Percentiles rank a stretch among this genome's conserved stretches.
Conservation (phyloP, 257 asterid species). For the Solanum pimpinellifolium region DNA sequence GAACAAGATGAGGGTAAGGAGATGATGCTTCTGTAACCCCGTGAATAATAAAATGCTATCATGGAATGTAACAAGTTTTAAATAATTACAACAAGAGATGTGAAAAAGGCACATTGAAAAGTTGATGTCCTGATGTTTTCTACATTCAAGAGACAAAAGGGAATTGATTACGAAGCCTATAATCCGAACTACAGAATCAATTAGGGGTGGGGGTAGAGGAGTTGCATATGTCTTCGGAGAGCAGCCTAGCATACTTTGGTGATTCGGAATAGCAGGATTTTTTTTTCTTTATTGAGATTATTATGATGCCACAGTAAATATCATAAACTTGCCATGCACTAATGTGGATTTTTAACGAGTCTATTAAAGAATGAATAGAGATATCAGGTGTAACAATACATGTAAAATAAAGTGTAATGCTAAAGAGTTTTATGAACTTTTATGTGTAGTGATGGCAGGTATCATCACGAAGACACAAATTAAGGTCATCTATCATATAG, state of each 20-base stretch:
- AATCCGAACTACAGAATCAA: not conserved
- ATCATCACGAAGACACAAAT: not conserved
- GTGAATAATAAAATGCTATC: not conserved
- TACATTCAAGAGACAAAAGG: not conserved
- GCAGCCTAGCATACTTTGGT: not conserved
- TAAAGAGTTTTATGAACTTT: not conserved
- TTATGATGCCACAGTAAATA: not conserved
- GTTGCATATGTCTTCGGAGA: not conserved
- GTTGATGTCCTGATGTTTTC: not conserved
- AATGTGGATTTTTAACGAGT: not conserved
- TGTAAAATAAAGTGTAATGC: not conserved
- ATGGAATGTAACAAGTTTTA: not conserved
- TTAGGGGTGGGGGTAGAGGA: not conserved
- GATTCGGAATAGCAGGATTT: not conserved
- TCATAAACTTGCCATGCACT: not conserved
- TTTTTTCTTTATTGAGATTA: not conserved
- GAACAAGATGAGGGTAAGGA: not conserved
- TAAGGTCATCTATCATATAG: not conserved
- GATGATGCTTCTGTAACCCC: not conserved
- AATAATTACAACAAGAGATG: not conserved
- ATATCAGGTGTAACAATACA: not conserved
- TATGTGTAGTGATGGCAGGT: not conserved
- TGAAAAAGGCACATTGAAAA: not conserved
- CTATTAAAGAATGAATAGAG: not conserved
- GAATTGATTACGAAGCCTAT: not conserved